Base-by-base conservation (phyloP, 2,329 filamentous ascomycete genomes). In the Lachnellula subtilissima region DNA sequence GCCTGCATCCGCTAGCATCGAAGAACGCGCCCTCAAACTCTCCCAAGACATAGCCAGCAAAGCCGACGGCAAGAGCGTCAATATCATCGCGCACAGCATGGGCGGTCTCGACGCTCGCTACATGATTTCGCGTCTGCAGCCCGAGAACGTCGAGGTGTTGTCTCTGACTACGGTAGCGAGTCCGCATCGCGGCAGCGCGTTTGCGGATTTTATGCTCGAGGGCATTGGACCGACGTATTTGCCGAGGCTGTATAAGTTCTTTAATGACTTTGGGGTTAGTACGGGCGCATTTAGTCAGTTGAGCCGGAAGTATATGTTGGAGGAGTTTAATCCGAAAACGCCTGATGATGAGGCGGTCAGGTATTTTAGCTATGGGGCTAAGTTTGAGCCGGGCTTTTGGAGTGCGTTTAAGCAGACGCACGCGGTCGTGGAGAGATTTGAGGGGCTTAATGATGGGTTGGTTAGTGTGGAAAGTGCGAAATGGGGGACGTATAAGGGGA, bases 71-170 rank as follows among this genome's bases (percentile, higher is more conserved):
- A 74, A 72, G 58, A 82, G 85, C 50, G 89, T 96, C 61, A 90
- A 89, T 68, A 88, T 96, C 57, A 78, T 91, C 19, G 83, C 83
- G 42, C 88, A 91, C 72, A 82, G 78, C 62, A 86, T 86, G 83
- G 83, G 84, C 48, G 84, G 84, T 2, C 74, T 87, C 3, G 84
- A 87, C 67, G 80, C 83, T 9, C 76, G 84, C 47, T 84, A 85
- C 69, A 84, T 87, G 82, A 81, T 86, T 52, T 81, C 82, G 22
- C 75, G 75, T 50, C 73, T 85, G 12, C 72, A 72, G 43, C 79
- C 79, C 2, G 61, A 68, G 1, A 67, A 71, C 23, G 70, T 71
- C 71, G 78, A 70, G 74, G 79, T 79, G 47, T 48, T 72, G 2
- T 70, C 68, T 19, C 59, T 73, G 17, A 73, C 71, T 2, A 74